Percentiles rank a stretch among this genome's conserved stretches.
Conservation (phyloP, 1,139 yeast genomes). For the Protomyces inouyei region DNA sequence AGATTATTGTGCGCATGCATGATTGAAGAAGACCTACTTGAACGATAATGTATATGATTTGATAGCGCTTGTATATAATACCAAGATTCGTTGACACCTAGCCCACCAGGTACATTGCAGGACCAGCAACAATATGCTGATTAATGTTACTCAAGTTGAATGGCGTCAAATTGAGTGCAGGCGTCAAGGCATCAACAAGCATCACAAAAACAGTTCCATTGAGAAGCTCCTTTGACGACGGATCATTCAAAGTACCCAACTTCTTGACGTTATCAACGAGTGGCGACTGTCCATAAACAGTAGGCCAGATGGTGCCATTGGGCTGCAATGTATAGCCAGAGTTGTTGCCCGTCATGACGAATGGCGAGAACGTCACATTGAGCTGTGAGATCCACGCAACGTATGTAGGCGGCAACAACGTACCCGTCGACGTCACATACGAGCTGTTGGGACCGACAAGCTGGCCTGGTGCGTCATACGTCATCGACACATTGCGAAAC, state of each 20-base stretch:
- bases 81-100: background rate
- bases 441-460: constrained; percentile 75
- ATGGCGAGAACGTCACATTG: constrained; percentile 30
- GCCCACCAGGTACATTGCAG: constrained; percentile 28
- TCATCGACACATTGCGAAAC: constrained; percentile 45
- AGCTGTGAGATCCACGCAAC: constrained; percentile 32
- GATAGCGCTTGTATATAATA: too few species aligned
- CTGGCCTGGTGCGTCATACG: constrained; percentile 87
- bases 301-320: constrained; percentile 25
- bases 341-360: constrained; percentile 22
- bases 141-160: constrained; percentile 28
- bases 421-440: constrained; percentile 46
- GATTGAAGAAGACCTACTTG: background rate
- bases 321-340: constrained; percentile 29
- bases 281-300: constrained; percentile 18
- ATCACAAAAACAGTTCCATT: constrained; percentile 31
- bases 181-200: constrained; percentile 27
- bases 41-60: too few species aligned
- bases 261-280: constrained; percentile 9
- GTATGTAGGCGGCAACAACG: constrained; percentile 27
- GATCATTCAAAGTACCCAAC: constrained; percentile 3
- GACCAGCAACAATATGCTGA: constrained; percentile 31
- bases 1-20: constrained; percentile 15
- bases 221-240: constrained; percentile 22
- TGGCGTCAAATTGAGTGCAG: constrained; percentile 27